Percentiles rank a stretch among this genome's conserved stretches.
Evolutionary conservation across 2,329 filamentous ascomycete species (phyloP).

Genomic region (Coniosporium tulheliwenetii): DNA sequence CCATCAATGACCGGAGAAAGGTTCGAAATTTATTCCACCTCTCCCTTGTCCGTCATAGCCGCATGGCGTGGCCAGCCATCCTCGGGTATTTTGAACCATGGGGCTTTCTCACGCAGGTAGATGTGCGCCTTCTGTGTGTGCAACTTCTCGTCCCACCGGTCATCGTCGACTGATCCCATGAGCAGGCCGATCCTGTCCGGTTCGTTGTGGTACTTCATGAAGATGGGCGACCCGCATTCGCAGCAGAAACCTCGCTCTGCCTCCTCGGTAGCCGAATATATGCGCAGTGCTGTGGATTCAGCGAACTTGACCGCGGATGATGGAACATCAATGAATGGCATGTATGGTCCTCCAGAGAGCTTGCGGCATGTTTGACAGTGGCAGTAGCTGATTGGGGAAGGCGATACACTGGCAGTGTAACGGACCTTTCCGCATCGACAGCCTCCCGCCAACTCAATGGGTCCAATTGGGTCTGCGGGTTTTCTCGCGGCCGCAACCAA

Average conservation of each 20-base stretch:
- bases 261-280: conserved; percentile 6
- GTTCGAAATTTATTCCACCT: too few relatives aligned
- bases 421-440: conserved; percentile 28
- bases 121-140: neutral
- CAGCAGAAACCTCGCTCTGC: conserved; percentile 8
- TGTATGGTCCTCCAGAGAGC: conserved; percentile 8
- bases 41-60: neutral
- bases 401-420: conserved; percentile 22
- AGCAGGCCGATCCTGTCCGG: conserved; percentile 7
- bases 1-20: too few relatives aligned
- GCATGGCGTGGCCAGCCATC: neutral
- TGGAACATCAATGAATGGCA: conserved; percentile 7
- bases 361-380: conserved; percentile 11
- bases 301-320: conserved; percentile 4
- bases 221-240: conserved; percentile 7
- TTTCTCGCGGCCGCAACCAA: conserved; percentile 20
- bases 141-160: neutral
- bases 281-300: neutral
- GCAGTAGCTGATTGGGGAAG: conserved; percentile 14
- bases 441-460: conserved; percentile 20
- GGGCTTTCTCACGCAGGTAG: neutral
- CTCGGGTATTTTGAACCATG: neutral
- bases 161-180: neutral
- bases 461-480: conserved; percentile 1
- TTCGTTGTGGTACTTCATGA: conserved; percentile 12